Percentiles rank a stretch among this genome's conserved stretches.
These are phyloP conservation scores for Apostasia ramifera DNA, from an alignment of 106 monocot species.

Conservation along the genomic window DNA sequence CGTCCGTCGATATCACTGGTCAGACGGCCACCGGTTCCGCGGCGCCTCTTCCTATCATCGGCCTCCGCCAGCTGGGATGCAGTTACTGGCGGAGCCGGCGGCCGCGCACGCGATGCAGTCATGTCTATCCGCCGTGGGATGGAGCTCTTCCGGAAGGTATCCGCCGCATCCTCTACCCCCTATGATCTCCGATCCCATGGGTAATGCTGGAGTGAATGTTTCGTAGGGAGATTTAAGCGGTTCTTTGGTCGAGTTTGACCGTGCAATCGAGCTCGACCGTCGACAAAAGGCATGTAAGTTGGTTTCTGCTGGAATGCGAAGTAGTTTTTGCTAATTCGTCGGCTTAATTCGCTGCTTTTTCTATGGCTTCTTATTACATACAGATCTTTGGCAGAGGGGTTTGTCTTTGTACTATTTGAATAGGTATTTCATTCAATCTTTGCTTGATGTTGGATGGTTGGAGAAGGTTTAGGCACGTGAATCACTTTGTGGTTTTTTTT, in stretches of 20 bases:
- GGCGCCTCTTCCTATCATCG: conserved; percentile 46
- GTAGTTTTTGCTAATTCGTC: neutral
- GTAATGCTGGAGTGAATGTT: neutral
- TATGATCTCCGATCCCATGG: neutral
- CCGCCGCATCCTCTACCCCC: neutral
- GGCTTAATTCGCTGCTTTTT: neutral
- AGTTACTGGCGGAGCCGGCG: conserved; percentile 55
- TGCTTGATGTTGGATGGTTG: neutral
- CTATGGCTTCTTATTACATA: conserved; percentile 14
- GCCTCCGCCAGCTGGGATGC: conserved; percentile 63
- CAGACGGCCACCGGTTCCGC: conserved; percentile 19
- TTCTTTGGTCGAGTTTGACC: conserved; percentile 77
- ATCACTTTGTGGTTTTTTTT: neutral
- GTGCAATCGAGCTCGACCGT: conserved; percentile 74
- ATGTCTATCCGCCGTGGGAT: conserved; percentile 74
- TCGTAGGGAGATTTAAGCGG: conserved; percentile 75
- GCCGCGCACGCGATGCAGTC: conserved; percentile 41
- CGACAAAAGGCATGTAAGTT: conserved; percentile 82
- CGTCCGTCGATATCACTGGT: neutral
- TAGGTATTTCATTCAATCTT: conserved; percentile 29
- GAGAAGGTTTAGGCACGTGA: neutral
- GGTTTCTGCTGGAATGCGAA: neutral
- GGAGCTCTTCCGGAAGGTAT: conserved; percentile 78
- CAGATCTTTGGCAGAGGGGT: conserved; percentile 98
- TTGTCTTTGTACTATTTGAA: conserved; percentile 86